Evolutionary conservation across 345 rosid species (phyloP).

Genomic region (Eucalyptus marginata): DNA sequence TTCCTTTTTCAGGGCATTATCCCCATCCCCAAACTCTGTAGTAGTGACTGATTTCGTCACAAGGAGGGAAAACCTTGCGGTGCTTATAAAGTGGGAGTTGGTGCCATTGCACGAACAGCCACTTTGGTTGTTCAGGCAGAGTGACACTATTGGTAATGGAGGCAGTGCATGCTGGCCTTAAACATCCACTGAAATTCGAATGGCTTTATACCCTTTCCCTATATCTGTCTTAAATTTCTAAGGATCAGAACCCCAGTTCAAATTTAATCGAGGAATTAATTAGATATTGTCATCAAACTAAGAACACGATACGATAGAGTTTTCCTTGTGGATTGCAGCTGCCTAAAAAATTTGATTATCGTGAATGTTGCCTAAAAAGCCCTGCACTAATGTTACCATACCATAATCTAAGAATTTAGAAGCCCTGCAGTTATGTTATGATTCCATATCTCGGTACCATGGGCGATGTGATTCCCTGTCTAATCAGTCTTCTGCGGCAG

Average conservation of each 20-base stretch:
- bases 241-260: not conserved
- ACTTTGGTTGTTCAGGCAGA: not conserved
- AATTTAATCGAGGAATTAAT: not conserved
- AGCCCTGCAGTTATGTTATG: not conserved
- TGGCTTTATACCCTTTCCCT: not conserved
- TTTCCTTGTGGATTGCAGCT: not conserved
- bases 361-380: not conserved
- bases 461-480: not conserved
- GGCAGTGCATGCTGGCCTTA: not conserved
- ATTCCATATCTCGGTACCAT: not conserved
- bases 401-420: not conserved
- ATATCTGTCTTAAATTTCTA: not conserved
- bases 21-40: not conserved
- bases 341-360: not conserved
- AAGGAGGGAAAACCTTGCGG: not conserved
- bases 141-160: not conserved
- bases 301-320: not conserved
- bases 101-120: not conserved
- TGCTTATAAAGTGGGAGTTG: not conserved
- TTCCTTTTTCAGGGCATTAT: not conserved
- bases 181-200: not conserved
- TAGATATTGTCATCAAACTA: not conserved
- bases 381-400: not conserved
- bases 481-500: constrained; percentile 12
- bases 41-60: not conserved